Base-by-base conservation (phyloP, 768 basidiomycete genomes). In the Podaxis sp. region DNA sequence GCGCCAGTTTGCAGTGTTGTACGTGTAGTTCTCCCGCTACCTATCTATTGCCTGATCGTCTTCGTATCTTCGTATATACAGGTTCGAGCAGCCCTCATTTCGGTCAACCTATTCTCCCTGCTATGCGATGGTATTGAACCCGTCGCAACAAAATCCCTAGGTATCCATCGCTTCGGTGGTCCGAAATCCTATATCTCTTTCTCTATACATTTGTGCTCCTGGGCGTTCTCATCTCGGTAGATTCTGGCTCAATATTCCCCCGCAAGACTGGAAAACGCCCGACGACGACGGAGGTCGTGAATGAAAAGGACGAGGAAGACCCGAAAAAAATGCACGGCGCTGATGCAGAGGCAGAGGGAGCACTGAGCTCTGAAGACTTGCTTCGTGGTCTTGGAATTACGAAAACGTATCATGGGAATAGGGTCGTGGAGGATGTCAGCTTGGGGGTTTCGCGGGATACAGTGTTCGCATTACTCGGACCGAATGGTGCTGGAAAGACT, bases 401-500 rank as follows among this genome's bases (percentile, higher is more conserved):
- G 9, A 92, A 91, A 70, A 69, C 81, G 1, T 93, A 83, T 61
- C 74, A 74, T 9, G 70, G 71, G 13, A 79, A 81, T 44, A 79
- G 74, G 27, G 90, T 88, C 0, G 89, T 93, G 0, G 86, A 92
- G 65, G 80, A 89, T 64, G 87, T 92, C 40, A 87, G 82, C 63
- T 82, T 91, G 65, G 85, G 85, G 0, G 85, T 91, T 27, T 72
- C 82, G 0, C 73, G 72, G 42, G 80, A 89, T 50, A 87, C 85
- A 3, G 51, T 89, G 16, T 89, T 91, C 64, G 89, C 87, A 3
- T 71, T 92, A 62, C 76, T 93, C 14, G 91, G 91, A 1, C 91
- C 91, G 1, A 93, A 92, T 64, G 91, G 91, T 5, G 91, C 90
- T 7, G 90, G 91, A 0, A 92, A 92, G 72, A 91, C 89, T 10